phyloP scores from a whole-genome alignment of 495 filamentous ascomycete species.

The Tetracladium marchalianum region DNA sequence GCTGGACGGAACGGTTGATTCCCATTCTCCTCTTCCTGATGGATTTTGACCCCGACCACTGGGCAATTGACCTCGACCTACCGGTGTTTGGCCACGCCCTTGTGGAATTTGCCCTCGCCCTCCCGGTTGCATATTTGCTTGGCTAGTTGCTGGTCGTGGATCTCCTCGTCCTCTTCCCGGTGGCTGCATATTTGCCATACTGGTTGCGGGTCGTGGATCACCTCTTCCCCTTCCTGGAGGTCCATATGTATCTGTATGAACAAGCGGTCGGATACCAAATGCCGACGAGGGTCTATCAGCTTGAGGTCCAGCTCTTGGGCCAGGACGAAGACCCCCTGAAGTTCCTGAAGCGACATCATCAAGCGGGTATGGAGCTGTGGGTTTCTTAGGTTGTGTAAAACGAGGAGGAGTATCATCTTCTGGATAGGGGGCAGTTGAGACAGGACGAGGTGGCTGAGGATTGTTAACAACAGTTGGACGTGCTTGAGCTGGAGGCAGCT shows the following conservation, averaged over 20 bases:
- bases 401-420: constrained; percentile 42
- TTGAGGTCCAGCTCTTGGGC: constrained; percentile 28
- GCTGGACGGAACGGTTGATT: constrained; percentile 29
- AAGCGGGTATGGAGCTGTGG: constrained; percentile 15
- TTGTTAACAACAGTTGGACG: constrained; percentile 12
- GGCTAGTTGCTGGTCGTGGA: constrained; percentile 17
- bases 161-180: constrained; percentile 2
- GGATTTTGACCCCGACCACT: constrained; percentile 8
- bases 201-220: constrained; percentile 16
- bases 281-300: constrained; percentile 55
- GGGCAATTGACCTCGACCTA: too few species aligned
- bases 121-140: constrained; percentile 14
- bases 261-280: constrained; percentile 48
- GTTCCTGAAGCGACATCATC: constrained; percentile 24
- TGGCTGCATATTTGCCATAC: constrained; percentile 15
- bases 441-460: constrained; percentile 25
- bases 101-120: background rate
- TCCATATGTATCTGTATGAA: constrained; percentile 14
- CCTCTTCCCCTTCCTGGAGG: background rate
- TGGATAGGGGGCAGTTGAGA: constrained; percentile 57
- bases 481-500: constrained; percentile 27
- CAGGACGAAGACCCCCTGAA: constrained; percentile 28
- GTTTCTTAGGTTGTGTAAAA: constrained; percentile 20
- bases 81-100: too few species aligned
- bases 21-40: constrained; percentile 27